Percentiles rank a stretch among this genome's conserved stretches.
These are phyloP conservation scores for Pseudogymnoascus sp. DNA, from an alignment of 2,329 filamentous ascomycete species.

Conservation along the genomic window DNA sequence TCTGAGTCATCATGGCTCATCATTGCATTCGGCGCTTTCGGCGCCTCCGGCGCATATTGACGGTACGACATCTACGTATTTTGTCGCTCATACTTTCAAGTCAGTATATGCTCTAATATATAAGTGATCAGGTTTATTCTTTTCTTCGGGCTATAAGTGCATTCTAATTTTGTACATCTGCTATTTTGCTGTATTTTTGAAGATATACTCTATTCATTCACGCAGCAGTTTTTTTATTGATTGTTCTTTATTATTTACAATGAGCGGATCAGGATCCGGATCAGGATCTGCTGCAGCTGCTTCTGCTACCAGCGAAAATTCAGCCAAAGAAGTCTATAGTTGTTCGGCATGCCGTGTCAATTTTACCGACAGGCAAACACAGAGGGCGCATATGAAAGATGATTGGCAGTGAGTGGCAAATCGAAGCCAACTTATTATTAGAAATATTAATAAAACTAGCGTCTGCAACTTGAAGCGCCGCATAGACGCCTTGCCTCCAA, in stretches of 20 bases:
- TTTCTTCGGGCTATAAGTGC: not conserved
- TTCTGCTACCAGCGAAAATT: not conserved
- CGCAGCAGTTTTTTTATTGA: not conserved
- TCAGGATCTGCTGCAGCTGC: not conserved
- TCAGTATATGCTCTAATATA: not conserved
- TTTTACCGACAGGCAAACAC: not conserved
- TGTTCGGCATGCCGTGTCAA: not conserved
- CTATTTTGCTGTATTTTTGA: not conserved
- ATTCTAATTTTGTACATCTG: not conserved
- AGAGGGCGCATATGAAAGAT: not conserved
- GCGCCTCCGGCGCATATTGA: not conserved
- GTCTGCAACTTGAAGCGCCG: not conserved
- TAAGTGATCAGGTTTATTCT: not conserved
- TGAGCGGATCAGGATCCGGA: not conserved
- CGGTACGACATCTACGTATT: not conserved
- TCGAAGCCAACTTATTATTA: not conserved
- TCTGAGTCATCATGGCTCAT: conserved; percentile 7
- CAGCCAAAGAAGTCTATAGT: not conserved
- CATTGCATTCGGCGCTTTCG: not conserved
- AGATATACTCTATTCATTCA: not conserved
- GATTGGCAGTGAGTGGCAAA: conserved; percentile 7
- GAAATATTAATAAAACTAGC: not conserved
- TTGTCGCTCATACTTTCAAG: not conserved
- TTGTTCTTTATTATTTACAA: not conserved
- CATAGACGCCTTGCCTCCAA: not conserved